Conservation (phyloP, 164 flowering plant genomes). For the Nymphaea colorata region DNA sequence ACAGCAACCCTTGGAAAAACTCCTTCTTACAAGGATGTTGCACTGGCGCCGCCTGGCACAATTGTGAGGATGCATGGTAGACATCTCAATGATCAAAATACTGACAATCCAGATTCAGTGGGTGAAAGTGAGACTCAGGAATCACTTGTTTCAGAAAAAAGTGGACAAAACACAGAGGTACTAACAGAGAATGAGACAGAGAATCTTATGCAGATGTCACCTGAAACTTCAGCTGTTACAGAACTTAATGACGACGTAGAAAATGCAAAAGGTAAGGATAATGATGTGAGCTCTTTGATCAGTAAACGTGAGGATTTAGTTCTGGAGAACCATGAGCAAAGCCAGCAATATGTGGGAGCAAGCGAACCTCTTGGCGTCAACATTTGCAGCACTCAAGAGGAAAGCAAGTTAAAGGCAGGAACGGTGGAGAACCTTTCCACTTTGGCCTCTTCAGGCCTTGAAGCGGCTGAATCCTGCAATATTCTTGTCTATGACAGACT, state of each 20-base stretch:
- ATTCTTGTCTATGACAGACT: not conserved
- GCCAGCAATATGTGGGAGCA: not conserved
- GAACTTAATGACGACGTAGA: not conserved
- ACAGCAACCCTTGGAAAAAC: constrained; percentile 49
- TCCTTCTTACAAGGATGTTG: constrained; percentile 97
- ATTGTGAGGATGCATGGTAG: constrained; percentile 47
- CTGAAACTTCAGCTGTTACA: not conserved
- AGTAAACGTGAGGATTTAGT: not conserved
- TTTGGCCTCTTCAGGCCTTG: not conserved
- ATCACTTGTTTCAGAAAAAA: constrained; percentile 1
- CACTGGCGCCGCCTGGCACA: constrained; percentile 89
- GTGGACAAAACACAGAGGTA: not conserved
- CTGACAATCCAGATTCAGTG: constrained; percentile 17
- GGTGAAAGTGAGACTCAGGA: constrained; percentile 19
- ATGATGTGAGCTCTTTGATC: not conserved
- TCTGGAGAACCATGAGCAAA: not conserved
- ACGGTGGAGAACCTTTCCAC: not conserved
- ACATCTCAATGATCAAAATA: constrained; percentile 22
- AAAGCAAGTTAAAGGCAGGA: not conserved
- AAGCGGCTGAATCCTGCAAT: not conserved
- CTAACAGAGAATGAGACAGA: not conserved
- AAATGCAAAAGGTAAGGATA: not conserved
- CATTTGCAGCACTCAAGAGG: not conserved
- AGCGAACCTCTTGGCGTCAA: not conserved
- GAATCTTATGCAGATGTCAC: not conserved